phyloP scores from a whole-genome alignment of 169 alveolate genomes.

The Plasmodium sp. region DNA sequence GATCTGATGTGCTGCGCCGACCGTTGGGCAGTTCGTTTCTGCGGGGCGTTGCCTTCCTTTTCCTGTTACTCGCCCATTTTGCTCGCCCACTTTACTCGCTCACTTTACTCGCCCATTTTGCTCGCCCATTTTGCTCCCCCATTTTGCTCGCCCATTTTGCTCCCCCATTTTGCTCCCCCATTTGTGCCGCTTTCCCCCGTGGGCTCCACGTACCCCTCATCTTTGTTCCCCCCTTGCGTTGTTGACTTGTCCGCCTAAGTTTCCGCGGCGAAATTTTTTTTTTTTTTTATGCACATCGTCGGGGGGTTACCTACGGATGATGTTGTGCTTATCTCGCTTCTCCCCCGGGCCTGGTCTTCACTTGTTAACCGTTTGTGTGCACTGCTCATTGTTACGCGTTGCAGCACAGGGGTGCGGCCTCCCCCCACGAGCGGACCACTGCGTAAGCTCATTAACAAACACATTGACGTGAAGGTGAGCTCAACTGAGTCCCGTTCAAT shows the following conservation, averaged over 20 bases:
- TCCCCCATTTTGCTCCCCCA: background rate
- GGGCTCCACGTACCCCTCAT: background rate
- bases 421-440: background rate
- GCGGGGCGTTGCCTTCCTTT: background rate
- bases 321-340: background rate
- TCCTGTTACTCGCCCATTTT: too few relatives aligned
- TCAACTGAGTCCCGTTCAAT: background rate
- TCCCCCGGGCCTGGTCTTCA: background rate
- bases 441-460: background rate
- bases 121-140: too few relatives aligned
- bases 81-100: background rate
- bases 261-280: background rate
- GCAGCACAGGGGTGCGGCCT: background rate
- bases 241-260: background rate
- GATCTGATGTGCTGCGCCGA: background rate
- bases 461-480: background rate
- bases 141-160: background rate
- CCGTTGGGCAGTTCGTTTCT: background rate
- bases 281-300: background rate
- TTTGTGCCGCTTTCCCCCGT: background rate
- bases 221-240: background rate
- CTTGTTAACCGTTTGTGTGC: background rate
- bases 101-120: too few relatives aligned
- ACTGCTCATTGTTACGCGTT: background rate
- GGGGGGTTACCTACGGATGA: background rate